Percentiles rank a stretch among this genome's conserved stretches.
These are phyloP conservation scores for Penicillium taxi DNA, from an alignment of 495 filamentous ascomycete genomes.

Conservation along the genomic window DNA sequence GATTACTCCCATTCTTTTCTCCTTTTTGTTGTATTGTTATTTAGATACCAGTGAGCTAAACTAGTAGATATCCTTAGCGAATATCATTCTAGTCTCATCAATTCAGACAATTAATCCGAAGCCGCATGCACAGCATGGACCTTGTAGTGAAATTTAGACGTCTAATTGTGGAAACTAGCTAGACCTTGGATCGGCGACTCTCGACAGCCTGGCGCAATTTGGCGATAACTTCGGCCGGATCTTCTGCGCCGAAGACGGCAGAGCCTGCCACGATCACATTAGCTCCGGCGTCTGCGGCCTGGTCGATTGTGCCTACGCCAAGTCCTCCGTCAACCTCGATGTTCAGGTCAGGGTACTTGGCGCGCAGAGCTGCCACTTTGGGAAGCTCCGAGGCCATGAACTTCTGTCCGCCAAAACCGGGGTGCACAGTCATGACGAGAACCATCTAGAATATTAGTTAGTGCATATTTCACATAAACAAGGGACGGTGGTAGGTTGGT, in stretches of 20 bases:
- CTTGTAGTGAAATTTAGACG: too few species aligned
- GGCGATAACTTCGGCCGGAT: slow-evolving; percentile 76
- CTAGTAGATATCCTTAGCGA: too few species aligned
- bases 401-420: slow-evolving; percentile 95
- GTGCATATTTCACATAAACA: slow-evolving; percentile 1
- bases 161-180: too few species aligned
- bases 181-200: slow-evolving; percentile 41
- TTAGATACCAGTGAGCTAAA: slow-evolving; percentile 1
- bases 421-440: slow-evolving; percentile 96
- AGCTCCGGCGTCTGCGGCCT: slow-evolving; percentile 89
- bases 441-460: slow-evolving; percentile 63
- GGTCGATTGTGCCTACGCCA: slow-evolving; percentile 80
- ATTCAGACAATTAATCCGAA: too few species aligned
- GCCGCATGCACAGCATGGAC: too few species aligned
- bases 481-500: background rate
- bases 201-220: slow-evolving; percentile 75
- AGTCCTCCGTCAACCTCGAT: slow-evolving; percentile 97
- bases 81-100: too few species aligned
- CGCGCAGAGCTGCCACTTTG: slow-evolving; percentile 77
- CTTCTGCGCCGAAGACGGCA: slow-evolving; percentile 87
- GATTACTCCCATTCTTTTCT: too few species aligned
- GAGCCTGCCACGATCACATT: slow-evolving; percentile 99
- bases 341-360: slow-evolving; percentile 81
- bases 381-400: slow-evolving; percentile 95
- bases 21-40: background rate